Conservation (phyloP, 139 green algal species). For the Auxenochlorella pyrenoidosa region DNA sequence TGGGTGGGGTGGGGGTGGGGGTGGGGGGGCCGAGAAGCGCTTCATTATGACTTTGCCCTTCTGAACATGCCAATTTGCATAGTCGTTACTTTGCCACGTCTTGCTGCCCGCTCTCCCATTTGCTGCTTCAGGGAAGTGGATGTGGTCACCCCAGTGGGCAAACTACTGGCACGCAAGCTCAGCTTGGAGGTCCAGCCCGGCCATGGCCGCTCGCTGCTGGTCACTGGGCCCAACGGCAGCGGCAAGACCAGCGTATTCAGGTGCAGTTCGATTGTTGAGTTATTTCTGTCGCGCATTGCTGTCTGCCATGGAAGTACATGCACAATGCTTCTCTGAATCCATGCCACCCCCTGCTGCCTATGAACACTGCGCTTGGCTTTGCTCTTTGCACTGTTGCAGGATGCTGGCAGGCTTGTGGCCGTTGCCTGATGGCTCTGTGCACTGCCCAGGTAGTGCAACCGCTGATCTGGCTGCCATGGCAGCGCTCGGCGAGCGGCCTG, state of each 20-base stretch:
- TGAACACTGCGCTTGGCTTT: too few species aligned
- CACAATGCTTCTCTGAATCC: too few species aligned
- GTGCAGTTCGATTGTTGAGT: background rate
- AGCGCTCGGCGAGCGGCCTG: conserved; percentile 4
- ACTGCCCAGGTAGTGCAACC: conserved; percentile 17
- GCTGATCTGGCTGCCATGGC: conserved; percentile 10
- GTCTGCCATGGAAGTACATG: too few species aligned
- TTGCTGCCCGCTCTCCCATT: too few species aligned
- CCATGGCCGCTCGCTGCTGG: conserved; percentile 49
- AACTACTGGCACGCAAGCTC: conserved; percentile 60
- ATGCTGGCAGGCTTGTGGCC: conserved; percentile 74
- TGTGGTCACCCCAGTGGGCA: conserved; percentile 60
- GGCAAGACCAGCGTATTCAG: conserved; percentile 65
- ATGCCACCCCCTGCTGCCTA: too few species aligned
- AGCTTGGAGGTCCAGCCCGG: conserved; percentile 52
- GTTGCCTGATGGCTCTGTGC: conserved; percentile 47
- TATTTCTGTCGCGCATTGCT: too few species aligned
- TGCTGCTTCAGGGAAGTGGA: conserved; percentile 43
- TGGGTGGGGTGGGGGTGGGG: too few species aligned
- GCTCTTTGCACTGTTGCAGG: background rate
- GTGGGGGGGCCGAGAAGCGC: too few species aligned
- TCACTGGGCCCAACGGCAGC: conserved; percentile 69
- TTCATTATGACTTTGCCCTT: too few species aligned
- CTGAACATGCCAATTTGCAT: too few species aligned
- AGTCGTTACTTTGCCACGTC: too few species aligned